These are phyloP conservation scores for Cryptococcus sp. DNA, from an alignment of 1,284 basidiomycete species.

Conservation along the genomic window DNA sequence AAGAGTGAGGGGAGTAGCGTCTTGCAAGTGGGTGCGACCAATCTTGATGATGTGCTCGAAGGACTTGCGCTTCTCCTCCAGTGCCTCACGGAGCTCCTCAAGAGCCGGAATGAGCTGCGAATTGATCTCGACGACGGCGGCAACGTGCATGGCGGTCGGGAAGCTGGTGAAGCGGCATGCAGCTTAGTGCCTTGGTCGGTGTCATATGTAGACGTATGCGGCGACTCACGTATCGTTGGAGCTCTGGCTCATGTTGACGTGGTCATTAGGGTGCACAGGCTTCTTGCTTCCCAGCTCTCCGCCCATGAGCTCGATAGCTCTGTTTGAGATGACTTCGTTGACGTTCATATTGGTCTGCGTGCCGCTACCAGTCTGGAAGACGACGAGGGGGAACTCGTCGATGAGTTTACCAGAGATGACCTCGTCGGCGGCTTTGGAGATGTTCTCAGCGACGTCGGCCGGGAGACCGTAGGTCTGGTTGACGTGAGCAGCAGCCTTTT, in stretches of 20 bases:
- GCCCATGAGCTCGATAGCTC: conserved; percentile 95
- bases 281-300: conserved; percentile 94
- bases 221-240: conserved; percentile 87
- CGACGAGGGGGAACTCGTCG: conserved; percentile 96
- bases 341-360: conserved; percentile 99
- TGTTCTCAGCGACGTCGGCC: conserved; percentile 82
- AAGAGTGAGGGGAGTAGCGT: conserved; percentile 95
- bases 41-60: conserved; percentile 97
- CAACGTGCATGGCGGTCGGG: conserved; percentile 99
- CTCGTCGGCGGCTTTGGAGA: conserved; percentile 94
- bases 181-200: no score
- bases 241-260: conserved; percentile 99
- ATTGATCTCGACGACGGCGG: conserved; percentile 87
- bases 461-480: conserved; percentile 88
- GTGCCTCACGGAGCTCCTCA: conserved; percentile 75
- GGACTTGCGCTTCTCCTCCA: conserved; percentile 75
- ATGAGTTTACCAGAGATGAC: conserved; percentile 94
- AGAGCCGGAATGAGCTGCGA: conserved; percentile 82
- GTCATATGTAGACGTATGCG: no score
- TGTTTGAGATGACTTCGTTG: conserved; percentile 99
- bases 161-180: conserved; percentile 61
- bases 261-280: conserved; percentile 99
- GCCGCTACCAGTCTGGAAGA: conserved; percentile 98
- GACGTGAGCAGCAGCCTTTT: conserved; percentile 93
- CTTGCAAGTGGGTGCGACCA: conserved; percentile 95